A percentile compares a stretch with the other conserved stretches of the same genome.
Conservation (phyloP, 1,284 basidiomycete genomes). For the Agaricales sp. region DNA sequence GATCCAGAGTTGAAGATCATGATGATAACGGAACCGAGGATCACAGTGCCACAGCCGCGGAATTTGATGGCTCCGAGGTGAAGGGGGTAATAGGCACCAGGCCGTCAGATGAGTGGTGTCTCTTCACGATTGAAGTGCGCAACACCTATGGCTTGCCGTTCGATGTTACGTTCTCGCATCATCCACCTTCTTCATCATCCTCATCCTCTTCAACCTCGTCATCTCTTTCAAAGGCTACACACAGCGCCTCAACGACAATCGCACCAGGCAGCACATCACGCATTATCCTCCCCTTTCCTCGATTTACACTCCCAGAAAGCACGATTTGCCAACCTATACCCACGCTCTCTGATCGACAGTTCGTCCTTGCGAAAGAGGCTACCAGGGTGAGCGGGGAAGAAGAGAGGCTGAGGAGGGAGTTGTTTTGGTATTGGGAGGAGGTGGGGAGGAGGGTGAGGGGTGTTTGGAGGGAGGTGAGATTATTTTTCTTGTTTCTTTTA, state of each 20-base stretch:
- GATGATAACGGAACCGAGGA: too few species aligned
- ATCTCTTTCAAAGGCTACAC: too few species aligned
- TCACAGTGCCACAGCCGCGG: constrained; percentile 6
- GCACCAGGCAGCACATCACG: constrained; percentile 74
- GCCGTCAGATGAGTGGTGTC: too few species aligned
- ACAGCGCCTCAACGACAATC: too few species aligned
- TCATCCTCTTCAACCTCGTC: too few species aligned
- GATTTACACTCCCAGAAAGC: constrained; percentile 51
- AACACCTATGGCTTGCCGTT: constrained; percentile 88
- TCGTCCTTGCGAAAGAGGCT: constrained; percentile 63
- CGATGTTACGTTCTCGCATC: constrained; percentile 69
- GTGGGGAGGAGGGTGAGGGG: constrained; percentile 62
- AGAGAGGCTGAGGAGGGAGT: constrained; percentile 52
- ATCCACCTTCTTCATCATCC: too few species aligned
- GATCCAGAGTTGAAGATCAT: too few species aligned
- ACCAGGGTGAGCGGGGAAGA: constrained; percentile 51
- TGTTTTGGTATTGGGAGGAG: constrained; percentile 93
- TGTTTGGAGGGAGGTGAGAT: constrained; percentile 74
- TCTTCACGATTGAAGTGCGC: constrained; percentile 79
- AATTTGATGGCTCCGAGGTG: constrained; percentile 18
- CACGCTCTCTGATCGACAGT: constrained; percentile 81
- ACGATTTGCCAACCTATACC: constrained; percentile 65
- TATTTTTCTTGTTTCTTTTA: background rate
- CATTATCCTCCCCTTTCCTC: constrained; percentile 72
- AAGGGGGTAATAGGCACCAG: too few species aligned